These are phyloP conservation scores for Pythium monospermum DNA, from an alignment of 352 stramenopile genomes.

Conservation along the genomic window DNA sequence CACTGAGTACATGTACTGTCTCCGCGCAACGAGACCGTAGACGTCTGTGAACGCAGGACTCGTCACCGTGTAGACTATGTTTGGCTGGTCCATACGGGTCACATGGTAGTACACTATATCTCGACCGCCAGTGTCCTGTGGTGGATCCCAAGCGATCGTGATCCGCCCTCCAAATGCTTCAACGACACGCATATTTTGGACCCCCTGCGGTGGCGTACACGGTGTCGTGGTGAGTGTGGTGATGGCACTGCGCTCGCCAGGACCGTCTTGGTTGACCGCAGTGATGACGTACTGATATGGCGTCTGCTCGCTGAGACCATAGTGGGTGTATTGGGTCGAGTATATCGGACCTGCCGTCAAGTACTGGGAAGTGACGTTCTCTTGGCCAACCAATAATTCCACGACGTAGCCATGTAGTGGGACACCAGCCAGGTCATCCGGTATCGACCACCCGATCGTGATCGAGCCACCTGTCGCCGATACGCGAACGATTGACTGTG, in stretches of 20 bases:
- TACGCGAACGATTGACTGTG: constrained; percentile 18
- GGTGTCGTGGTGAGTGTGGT: constrained; percentile 15
- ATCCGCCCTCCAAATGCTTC: constrained; percentile 26
- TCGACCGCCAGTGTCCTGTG: constrained; percentile 39
- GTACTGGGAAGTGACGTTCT: background rate
- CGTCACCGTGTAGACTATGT: constrained; percentile 3
- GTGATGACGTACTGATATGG: constrained; percentile 40
- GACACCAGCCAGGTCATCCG: constrained; percentile 47
- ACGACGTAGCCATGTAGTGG: constrained; percentile 36
- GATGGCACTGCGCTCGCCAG: constrained; percentile 23
- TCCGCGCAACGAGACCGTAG: constrained; percentile 22
- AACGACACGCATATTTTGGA: constrained; percentile 18
- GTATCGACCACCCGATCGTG: constrained; percentile 36
- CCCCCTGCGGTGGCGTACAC: constrained; percentile 18
- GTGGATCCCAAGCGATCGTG: constrained; percentile 32
- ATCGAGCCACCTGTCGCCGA: constrained; percentile 36
- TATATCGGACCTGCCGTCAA: constrained; percentile 8
- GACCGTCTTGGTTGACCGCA: constrained; percentile 45
- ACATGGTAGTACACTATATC: constrained; percentile 43
- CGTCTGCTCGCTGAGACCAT: constrained; percentile 32
- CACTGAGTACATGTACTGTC: constrained; percentile 37
- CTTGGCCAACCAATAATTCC: constrained; percentile 12
- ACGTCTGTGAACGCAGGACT: constrained; percentile 28
- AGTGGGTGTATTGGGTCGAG: constrained; percentile 35
- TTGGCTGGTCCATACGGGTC: constrained; percentile 11